Conservation (phyloP, 2,329 filamentous ascomycete genomes). For the Teratosphaeria nubilosa region DNA sequence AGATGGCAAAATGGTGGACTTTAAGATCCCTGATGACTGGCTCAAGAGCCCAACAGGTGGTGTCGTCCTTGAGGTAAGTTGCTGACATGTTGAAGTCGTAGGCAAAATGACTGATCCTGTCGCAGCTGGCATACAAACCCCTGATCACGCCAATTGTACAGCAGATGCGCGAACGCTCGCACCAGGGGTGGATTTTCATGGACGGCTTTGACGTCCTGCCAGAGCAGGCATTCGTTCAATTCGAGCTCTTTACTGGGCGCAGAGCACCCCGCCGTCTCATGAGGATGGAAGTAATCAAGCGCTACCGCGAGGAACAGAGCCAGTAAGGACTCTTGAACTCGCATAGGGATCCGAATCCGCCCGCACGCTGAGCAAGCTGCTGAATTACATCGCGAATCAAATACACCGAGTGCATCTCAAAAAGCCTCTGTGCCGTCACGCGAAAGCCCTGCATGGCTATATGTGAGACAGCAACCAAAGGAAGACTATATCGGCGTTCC, state of each 20-base stretch:
- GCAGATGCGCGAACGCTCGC: slow-evolving; percentile 52
- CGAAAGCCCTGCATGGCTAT: not conserved
- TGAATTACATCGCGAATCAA: not conserved
- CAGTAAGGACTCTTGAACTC: not conserved
- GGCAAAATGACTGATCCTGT: not conserved
- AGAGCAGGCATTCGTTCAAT: slow-evolving; percentile 72
- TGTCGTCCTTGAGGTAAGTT: slow-evolving; percentile 31
- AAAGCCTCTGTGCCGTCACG: not conserved
- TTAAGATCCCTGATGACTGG: slow-evolving; percentile 60
- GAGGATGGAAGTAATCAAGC: slow-evolving; percentile 50
- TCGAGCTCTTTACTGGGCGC: slow-evolving; percentile 68
- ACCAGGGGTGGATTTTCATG: slow-evolving; percentile 62
- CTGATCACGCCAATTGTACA: slow-evolving; percentile 60
- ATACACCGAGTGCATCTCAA: not conserved
- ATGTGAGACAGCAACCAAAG: not conserved
- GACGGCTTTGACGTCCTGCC: slow-evolving; percentile 67
- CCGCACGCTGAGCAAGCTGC: not conserved
- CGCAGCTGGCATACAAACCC: slow-evolving; percentile 54
- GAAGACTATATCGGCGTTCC: not conserved
- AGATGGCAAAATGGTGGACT: slow-evolving; percentile 56
- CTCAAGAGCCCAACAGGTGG: slow-evolving; percentile 63
- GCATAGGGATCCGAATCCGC: slow-evolving; percentile 1
- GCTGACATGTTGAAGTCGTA: not conserved
- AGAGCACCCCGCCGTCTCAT: slow-evolving; percentile 61
- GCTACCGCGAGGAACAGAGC: slow-evolving; percentile 16